These are phyloP conservation scores for Plasmodium malariae DNA, from an alignment of 169 alveolate species.

Conservation along the genomic window DNA sequence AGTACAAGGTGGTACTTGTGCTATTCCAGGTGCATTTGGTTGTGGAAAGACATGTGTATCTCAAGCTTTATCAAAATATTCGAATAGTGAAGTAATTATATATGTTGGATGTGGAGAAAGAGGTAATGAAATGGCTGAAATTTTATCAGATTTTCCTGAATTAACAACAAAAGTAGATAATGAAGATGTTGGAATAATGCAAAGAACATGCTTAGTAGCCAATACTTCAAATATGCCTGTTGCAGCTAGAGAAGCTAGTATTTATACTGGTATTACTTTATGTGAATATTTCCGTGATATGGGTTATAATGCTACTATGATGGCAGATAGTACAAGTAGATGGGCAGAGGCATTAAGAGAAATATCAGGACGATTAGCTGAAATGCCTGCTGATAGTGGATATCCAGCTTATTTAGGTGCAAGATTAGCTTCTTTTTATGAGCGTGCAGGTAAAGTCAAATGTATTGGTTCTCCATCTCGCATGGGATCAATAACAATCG, in stretches of 20 bases:
- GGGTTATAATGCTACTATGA: slow-evolving; percentile 99
- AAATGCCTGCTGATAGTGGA: slow-evolving; percentile 99
- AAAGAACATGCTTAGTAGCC: slow-evolving; percentile 99
- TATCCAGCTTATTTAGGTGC: slow-evolving; percentile 99
- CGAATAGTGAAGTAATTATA: slow-evolving; percentile 96
- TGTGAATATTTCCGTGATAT: slow-evolving; percentile 99
- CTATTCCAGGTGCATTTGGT: slow-evolving; percentile 99
- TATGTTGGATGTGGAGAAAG: slow-evolving; percentile 99
- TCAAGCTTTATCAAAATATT: slow-evolving; percentile 97
- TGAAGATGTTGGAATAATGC: slow-evolving; percentile 96
- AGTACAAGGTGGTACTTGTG: slow-evolving; percentile 99
- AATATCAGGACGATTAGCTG: slow-evolving; percentile 99
- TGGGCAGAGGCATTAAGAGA: slow-evolving; percentile 99
- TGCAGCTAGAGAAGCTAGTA: slow-evolving; percentile 99
- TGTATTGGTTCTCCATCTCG: slow-evolving; percentile 98
- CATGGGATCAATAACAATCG: slow-evolving; percentile 98
- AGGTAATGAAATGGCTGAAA: slow-evolving; percentile 99
- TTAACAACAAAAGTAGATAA: slow-evolving; percentile 93
- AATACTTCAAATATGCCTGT: slow-evolving; percentile 99
- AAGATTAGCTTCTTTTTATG: slow-evolving; percentile 98
- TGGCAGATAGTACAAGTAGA: slow-evolving; percentile 99
- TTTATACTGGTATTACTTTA: slow-evolving; percentile 98
- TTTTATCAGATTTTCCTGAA: slow-evolving; percentile 99
- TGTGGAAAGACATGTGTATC: slow-evolving; percentile 99
- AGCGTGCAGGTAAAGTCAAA: slow-evolving; percentile 97